Conservation (phyloP, 2,329 filamentous ascomycete species). For the Kalmusia sp. region DNA sequence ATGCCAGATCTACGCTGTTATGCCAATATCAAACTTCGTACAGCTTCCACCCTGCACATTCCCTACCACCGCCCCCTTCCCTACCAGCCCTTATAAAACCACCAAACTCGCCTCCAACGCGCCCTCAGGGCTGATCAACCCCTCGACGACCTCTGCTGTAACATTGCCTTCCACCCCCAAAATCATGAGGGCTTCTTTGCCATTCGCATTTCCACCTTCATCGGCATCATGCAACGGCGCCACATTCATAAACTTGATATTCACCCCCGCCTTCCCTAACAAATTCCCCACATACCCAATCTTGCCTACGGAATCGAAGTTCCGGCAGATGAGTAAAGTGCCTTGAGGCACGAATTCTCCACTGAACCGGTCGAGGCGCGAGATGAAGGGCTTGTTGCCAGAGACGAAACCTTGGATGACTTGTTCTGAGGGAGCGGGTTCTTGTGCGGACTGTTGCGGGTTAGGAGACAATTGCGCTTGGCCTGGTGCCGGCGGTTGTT, state of each 20-base stretch:
- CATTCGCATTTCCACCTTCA: slow-evolving; percentile 32
- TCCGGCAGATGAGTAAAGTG: slow-evolving; percentile 77
- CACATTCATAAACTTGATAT: slow-evolving; percentile 83
- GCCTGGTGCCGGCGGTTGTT: slow-evolving; percentile 5
- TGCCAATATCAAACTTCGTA: too few species aligned
- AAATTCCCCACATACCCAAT: slow-evolving; percentile 79
- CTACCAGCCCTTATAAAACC: slow-evolving; percentile 44
- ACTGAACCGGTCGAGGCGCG: slow-evolving; percentile 74
- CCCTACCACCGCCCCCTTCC: too few species aligned
- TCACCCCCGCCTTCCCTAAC: slow-evolving; percentile 73
- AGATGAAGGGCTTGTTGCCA: slow-evolving; percentile 71
- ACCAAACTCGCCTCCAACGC: slow-evolving; percentile 61
- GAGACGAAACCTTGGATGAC: slow-evolving; percentile 72
- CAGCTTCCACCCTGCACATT: too few species aligned
- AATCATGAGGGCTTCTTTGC: slow-evolving; percentile 81
- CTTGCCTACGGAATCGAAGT: slow-evolving; percentile 82
- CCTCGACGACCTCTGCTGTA: slow-evolving; percentile 60
- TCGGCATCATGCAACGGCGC: slow-evolving; percentile 59
- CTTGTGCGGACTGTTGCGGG: slow-evolving; percentile 23
- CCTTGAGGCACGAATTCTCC: slow-evolving; percentile 77
- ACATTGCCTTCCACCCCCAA: slow-evolving; percentile 74
- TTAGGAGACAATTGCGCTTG: background rate
- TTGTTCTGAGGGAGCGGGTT: slow-evolving; percentile 53
- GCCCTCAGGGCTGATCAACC: slow-evolving; percentile 58
- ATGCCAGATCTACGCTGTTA: too few species aligned